These are phyloP conservation scores for Teratosphaeria destructans DNA, from an alignment of 2,329 filamentous ascomycete genomes.

Conservation along the genomic window DNA sequence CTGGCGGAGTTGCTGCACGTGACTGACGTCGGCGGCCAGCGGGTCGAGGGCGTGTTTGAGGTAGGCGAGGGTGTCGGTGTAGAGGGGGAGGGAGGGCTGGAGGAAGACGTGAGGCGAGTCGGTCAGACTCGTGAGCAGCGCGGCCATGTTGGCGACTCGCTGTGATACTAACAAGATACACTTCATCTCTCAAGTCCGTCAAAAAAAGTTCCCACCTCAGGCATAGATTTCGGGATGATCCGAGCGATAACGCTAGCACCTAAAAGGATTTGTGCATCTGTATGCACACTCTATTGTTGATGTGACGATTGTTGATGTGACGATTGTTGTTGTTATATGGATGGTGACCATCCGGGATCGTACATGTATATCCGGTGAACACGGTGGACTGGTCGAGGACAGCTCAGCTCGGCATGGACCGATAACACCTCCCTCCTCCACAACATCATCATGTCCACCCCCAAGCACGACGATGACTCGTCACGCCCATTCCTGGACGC, in stretches of 20 bases:
- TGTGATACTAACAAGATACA: too few relatives aligned
- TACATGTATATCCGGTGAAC: not conserved
- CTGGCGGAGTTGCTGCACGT: constrained; percentile 59
- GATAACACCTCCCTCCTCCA: not conserved
- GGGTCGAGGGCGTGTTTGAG: constrained; percentile 74
- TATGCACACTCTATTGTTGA: not conserved
- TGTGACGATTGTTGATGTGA: too few relatives aligned
- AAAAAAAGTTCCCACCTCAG: not conserved
- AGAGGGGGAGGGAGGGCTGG: constrained; percentile 57
- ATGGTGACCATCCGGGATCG: too few relatives aligned
- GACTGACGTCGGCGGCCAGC: constrained; percentile 62
- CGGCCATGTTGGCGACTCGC: constrained; percentile 3
- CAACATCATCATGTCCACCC: not conserved
- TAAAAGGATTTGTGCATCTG: not conserved
- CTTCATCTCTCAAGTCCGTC: not conserved
- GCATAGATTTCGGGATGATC: not conserved
- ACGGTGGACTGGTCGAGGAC: not conserved
- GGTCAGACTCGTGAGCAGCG: constrained; percentile 13
- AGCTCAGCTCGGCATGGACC: not conserved
- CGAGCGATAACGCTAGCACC: not conserved
- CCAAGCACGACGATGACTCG: constrained; percentile 2
- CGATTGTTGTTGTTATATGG: too few relatives aligned
- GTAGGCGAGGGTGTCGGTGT: constrained; percentile 59
- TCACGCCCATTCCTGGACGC: constrained; percentile 3
- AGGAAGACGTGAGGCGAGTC: constrained; percentile 58